Conservation (phyloP, 177 flowering plant species). For the Vitis hybrid region DNA sequence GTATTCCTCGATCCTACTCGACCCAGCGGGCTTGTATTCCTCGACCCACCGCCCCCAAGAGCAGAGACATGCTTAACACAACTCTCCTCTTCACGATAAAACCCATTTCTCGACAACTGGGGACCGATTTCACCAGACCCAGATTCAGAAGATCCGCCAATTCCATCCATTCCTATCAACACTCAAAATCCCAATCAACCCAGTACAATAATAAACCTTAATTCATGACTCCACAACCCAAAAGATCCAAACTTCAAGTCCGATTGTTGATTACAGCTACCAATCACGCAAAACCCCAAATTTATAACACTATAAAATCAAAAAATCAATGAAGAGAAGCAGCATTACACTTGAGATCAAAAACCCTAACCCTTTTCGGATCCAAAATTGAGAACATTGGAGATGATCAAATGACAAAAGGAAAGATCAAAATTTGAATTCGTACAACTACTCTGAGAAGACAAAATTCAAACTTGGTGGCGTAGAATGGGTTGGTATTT, state of each 20-base stretch:
- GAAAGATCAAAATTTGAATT: not conserved
- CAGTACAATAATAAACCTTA: constrained; percentile 6
- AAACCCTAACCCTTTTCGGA: constrained; percentile 10
- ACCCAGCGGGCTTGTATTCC: constrained; percentile 48
- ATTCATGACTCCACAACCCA: not conserved
- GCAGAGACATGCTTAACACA: constrained; percentile 33
- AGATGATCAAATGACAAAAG: constrained; percentile 34
- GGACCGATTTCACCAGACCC: constrained; percentile 23
- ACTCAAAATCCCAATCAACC: constrained; percentile 16
- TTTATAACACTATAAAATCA: not conserved
- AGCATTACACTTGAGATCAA: not conserved
- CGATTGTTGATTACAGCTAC: constrained; percentile 1
- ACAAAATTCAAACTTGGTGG: not conserved
- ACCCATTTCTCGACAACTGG: constrained; percentile 19
- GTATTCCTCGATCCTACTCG: constrained; percentile 61
- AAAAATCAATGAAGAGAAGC: not conserved
- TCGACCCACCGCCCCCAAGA: constrained; percentile 37
- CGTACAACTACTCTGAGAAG: not conserved
- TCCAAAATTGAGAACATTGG: constrained; percentile 10
- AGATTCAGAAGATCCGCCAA: constrained; percentile 41
- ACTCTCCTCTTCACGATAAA: constrained; percentile 34
- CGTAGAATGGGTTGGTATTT: not conserved
- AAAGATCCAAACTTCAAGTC: constrained; percentile 11
- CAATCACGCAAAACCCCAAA: constrained; percentile 9
- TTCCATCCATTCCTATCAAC: constrained; percentile 33